Evolutionary conservation across 2,329 filamentous ascomycete species (phyloP).

Genomic region (Diatrype stigma): DNA sequence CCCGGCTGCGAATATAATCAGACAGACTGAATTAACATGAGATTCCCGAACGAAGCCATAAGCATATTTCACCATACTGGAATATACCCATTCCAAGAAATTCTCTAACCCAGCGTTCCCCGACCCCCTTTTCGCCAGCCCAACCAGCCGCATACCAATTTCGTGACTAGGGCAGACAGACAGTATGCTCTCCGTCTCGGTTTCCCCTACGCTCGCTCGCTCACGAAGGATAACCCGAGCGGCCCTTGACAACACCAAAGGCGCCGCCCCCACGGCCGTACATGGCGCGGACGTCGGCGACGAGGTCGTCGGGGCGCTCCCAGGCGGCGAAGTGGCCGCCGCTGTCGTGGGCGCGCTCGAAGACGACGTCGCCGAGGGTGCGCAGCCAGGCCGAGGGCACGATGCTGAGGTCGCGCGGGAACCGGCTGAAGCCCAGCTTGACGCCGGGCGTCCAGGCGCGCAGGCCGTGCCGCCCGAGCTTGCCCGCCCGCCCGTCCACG

Average conservation of each 20-base stretch:
- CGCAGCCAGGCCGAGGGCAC: constrained; percentile 52
- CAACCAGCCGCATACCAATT: no score
- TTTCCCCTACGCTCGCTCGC: background rate
- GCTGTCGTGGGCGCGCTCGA: constrained; percentile 43
- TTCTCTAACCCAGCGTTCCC: no score
- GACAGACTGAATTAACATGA: no score
- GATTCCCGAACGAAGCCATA: no score
- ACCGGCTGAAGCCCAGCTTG: constrained; percentile 43
- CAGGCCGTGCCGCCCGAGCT: constrained; percentile 10
- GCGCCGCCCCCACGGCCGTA: constrained; percentile 50
- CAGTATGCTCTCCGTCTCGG: background rate
- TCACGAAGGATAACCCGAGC: constrained; percentile 21
- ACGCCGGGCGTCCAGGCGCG: constrained; percentile 30
- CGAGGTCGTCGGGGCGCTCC: constrained; percentile 51
- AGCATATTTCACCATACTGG: no score
- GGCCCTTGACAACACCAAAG: constrained; percentile 28
- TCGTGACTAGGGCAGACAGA: no score
- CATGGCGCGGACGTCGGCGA: constrained; percentile 52
- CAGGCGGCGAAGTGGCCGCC: constrained; percentile 61
- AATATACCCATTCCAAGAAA: no score
- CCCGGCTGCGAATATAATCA: no score
- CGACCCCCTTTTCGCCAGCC: no score
- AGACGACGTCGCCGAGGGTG: constrained; percentile 59
- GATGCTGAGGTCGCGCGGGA: constrained; percentile 54
- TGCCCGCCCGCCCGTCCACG: constrained; percentile 16